Percentiles rank a stretch among this genome's conserved stretches.
These are phyloP conservation scores for Oldenlandia corymbosa DNA, from an alignment of 257 asterid genomes.

Conservation along the genomic window DNA sequence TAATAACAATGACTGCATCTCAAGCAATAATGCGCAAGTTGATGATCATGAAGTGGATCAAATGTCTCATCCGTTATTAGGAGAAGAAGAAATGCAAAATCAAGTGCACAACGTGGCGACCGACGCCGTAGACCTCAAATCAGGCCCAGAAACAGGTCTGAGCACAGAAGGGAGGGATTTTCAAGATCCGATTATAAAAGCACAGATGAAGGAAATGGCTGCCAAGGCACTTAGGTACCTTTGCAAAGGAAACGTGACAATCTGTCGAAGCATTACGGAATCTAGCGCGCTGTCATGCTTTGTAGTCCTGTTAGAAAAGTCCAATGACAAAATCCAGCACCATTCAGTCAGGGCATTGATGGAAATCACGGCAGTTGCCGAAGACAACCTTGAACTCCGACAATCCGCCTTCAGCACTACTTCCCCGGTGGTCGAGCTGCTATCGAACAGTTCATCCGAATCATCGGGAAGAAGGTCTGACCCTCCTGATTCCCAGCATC, in stretches of 20 bases:
- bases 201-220: conserved; percentile 27
- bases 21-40: no score
- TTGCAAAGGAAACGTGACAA: conserved; percentile 15
- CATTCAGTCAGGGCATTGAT: conserved; percentile 71
- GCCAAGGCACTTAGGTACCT: conserved; percentile 26
- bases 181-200: conserved; percentile 22
- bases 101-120: conserved; percentile 45
- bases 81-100: conserved; percentile 29
- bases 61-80: conserved; percentile 27
- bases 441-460: conserved; percentile 54
- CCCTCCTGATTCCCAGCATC: conserved; percentile 59
- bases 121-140: conserved; percentile 38
- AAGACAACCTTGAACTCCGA: conserved; percentile 43
- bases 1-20: no score
- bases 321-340: conserved; percentile 49
- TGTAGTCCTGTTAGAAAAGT: conserved; percentile 44
- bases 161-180: conserved; percentile 31
- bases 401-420: conserved; percentile 69
- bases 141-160: background rate
- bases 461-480: conserved; percentile 38
- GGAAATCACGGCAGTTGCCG: conserved; percentile 74
- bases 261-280: conserved; percentile 23
- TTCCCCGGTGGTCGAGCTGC: conserved; percentile 61
- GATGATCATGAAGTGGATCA: background rate
- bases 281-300: conserved; percentile 26